Conservation (phyloP, 2,329 filamentous ascomycete species). For the Colletotrichum sp. region DNA sequence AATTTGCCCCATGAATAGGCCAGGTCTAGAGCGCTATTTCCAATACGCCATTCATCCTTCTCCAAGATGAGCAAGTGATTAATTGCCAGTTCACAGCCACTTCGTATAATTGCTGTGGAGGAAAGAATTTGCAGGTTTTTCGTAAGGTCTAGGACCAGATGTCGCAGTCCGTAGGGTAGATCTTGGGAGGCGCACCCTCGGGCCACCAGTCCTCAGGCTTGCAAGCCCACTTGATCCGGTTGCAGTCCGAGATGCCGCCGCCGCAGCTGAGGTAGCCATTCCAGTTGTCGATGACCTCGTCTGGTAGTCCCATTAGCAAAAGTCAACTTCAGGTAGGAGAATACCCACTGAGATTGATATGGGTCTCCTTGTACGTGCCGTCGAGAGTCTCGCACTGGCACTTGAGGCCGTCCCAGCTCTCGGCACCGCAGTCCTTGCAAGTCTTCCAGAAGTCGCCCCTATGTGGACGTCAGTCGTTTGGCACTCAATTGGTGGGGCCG, state of each 20-base stretch:
- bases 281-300: conserved; percentile 4
- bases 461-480: neutral
- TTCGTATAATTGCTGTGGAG: neutral
- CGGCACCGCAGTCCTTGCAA: neutral
- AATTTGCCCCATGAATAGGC: neutral
- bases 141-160: neutral
- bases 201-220: conserved; percentile 9
- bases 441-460: conserved; percentile 5
- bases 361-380: neutral
- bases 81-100: neutral
- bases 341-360: conserved; percentile 5
- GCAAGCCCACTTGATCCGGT: neutral
- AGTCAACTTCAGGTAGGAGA: fast-evolving
- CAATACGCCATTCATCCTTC: neutral
- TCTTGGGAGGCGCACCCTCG: neutral
- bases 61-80: neutral
- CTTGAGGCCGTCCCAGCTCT: neutral
- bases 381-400: neutral
- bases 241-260: conserved; percentile 1
- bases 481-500: neutral
- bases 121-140: neutral
- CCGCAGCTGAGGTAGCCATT: conserved; percentile 13
- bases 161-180: neutral
- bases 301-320: neutral
- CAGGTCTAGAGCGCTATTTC: neutral